These are phyloP conservation scores for Apiospora aurea DNA, from an alignment of 2,329 filamentous ascomycete species.

Conservation along the genomic window DNA sequence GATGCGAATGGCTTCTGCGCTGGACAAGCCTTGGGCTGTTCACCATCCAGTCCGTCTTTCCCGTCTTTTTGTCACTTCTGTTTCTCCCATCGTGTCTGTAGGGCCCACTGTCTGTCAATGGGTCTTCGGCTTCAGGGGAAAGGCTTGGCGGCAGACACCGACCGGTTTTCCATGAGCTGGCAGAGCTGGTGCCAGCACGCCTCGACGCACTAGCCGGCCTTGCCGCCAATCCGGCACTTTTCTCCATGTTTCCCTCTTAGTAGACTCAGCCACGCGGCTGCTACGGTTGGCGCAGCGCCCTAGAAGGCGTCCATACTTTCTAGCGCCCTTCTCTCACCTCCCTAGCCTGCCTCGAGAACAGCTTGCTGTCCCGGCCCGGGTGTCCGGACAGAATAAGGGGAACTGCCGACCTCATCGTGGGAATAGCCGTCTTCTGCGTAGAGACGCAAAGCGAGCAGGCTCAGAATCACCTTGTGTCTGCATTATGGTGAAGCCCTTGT, in stretches of 20 bases:
- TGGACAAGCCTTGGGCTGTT: background rate
- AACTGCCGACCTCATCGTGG: background rate
- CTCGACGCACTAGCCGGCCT: background rate
- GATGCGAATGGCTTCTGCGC: background rate
- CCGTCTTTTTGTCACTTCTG: no score
- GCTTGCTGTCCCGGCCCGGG: background rate
- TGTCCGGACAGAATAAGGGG: no score
- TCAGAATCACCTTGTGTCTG: background rate
- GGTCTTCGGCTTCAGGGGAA: background rate
- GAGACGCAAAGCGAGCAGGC: background rate
- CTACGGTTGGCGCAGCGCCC: background rate
- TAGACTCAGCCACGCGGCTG: conserved; percentile 15
- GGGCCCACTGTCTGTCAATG: background rate
- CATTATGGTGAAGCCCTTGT: background rate
- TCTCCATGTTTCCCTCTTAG: background rate
- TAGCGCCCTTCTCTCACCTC: background rate
- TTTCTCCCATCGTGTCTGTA: background rate
- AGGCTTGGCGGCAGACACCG: background rate
- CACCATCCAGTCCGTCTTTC: background rate
- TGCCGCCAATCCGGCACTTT: background rate
- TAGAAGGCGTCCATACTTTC: background rate
- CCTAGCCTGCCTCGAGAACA: background rate
- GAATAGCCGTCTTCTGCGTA: background rate
- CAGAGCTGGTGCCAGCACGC: background rate
- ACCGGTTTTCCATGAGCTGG: background rate